Base-by-base conservation (phyloP, 2,329 filamentous ascomycete species). In the Fusarium sp. region DNA sequence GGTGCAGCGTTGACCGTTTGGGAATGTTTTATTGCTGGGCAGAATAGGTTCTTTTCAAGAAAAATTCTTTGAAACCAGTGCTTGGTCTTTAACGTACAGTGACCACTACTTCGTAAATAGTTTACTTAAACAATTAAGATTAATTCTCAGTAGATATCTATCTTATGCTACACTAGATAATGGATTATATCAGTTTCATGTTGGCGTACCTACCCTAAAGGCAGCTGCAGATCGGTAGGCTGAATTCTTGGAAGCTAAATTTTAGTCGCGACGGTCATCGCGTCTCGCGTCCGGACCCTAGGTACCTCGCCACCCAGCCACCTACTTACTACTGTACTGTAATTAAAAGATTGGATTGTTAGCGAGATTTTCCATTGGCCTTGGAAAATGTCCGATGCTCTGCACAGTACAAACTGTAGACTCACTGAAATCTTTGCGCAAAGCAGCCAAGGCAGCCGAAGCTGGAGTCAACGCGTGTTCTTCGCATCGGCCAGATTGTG, bases 401-500 rank as follows among this genome's bases (percentile, higher is more conserved):
- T 16, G 9, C 32, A 18, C 16, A 37, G 32, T 37, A 37, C 5
- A 34, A 34, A 18, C 32, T 27, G 32, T 34, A 9, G 9, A 9
- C 14, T 86, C 1, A 78, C 82, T 0, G 85, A 87, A 79, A 83
- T 20, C 81, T 86, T 3, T 67, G 74, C 30, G 66, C 25, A 25
- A 25, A 25, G 25, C 8, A 25, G 25, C 69, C 10, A 78, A 80
- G 10, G 75, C 75, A 7, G 66, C 60, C 8, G 71, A 67, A 14
- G 78, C 78, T 0, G 76, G 75, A 1, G 76, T 81, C 25, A 59
- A 74, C 4, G 78, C 69, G 76, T 1, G 80, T 84, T 0, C 66
- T 85, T 5, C 76, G 83, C 2, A 71, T 79, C 9, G 80, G 84
- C 0, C 84, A 87, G 63, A 81, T 87, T 25, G 78, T 84, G 20